Base-by-base conservation (phyloP, 345 rosid genomes). In the Gossypium ekmanianum region DNA sequence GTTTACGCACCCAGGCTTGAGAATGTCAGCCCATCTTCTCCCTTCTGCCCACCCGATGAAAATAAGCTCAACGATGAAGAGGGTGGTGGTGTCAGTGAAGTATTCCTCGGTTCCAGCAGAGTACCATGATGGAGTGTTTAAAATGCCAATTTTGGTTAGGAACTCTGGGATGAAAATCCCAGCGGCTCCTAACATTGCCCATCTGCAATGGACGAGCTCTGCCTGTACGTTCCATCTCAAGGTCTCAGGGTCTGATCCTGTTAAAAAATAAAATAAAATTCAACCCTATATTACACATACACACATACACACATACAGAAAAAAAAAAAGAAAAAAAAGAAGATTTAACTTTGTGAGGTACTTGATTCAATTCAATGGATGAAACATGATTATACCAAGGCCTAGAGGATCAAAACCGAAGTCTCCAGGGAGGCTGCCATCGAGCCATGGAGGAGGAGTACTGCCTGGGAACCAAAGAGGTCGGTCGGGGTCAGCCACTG, bases 21-120 rank as follows among this genome's bases (percentile, higher is more conserved):
- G 75, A 68, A 95, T 92, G 70, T 95, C 99, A 0, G 99, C 97
- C 98, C 97, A 95, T 81, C 99, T 83, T 74, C 97, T 84, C 2
- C 99, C 98, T 81, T 95, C 99, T 0, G 98, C 98, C 99, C 98
- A 95, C 43, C 98, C 99, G 57, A 95, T 92, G 78, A 95, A 87
- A 52, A 95, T 78, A 58, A 95, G 75, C 89, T 92, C 99, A 10
- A 90, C 82, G 9, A 90, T 78, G 83, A 94, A 91, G 18, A 94
- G 88, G 5, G 97, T 92, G 61, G 97, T 91, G 59, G 95, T 91
- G 87, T 94, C 97, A 0, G 95, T 91, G 90, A 92, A 92, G 84
- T 92, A 92, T 75, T 91, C 92, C 48, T 50, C 85, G 51, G 89
- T 90, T 71, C 97, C 94, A n/a, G 98, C 97, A 0, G 87, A 77